These are phyloP conservation scores for Allium fistulosum DNA, from an alignment of 106 monocot species.

Conservation along the genomic window DNA sequence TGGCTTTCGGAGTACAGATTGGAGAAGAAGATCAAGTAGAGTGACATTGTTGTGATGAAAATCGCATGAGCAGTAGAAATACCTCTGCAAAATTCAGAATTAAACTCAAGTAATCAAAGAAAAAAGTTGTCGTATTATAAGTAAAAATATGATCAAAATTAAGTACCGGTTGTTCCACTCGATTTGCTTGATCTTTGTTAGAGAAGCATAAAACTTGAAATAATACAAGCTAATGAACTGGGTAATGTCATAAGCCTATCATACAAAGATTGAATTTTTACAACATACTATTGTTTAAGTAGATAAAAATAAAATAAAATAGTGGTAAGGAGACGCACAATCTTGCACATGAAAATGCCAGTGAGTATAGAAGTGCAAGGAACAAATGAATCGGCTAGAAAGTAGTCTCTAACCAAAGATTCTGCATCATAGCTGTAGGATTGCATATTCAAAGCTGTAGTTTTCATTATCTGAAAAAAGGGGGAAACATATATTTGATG, in stretches of 20 bases:
- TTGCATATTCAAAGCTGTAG: conserved; percentile 24
- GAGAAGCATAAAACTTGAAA: conserved; percentile 45
- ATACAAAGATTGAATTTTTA: neutral
- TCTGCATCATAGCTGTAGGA: conserved; percentile 43
- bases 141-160: neutral
- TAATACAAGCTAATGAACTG: conserved; percentile 42
- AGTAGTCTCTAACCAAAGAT: conserved; percentile 39
- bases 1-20: conserved; percentile 51
- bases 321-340: conserved; percentile 19
- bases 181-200: conserved; percentile 45
- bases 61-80: conserved; percentile 90
- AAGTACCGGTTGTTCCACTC: conserved; percentile 72
- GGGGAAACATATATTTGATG: too few relatives aligned
- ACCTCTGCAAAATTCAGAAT: conserved; percentile 53
- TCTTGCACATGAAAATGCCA: conserved; percentile 52
- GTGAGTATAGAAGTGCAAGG: conserved; percentile 30
- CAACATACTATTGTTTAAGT: too few relatives aligned
- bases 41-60: conserved; percentile 75
- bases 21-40: conserved; percentile 76
- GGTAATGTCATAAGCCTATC: conserved; percentile 50
- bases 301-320: too few relatives aligned
- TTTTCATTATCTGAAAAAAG: conserved; percentile 1
- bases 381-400: conserved; percentile 39
- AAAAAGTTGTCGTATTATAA: neutral
- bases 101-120: neutral